Evolutionary conservation across 2,329 filamentous ascomycete species (phyloP).

Genomic region (Diplodia scrobiculata): DNA sequence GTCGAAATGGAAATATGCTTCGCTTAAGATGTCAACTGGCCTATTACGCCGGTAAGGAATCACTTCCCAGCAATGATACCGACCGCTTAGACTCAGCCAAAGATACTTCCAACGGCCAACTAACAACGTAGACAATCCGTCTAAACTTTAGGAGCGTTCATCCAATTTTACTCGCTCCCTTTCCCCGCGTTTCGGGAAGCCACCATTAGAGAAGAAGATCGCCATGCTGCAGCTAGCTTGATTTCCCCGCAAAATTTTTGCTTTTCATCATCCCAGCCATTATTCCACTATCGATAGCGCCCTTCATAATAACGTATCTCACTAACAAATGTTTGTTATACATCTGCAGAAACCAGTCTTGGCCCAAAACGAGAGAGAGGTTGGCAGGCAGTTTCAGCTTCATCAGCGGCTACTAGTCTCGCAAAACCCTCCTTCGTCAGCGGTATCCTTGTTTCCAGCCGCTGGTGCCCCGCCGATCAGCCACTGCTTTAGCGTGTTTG

Average conservation of each 20-base stretch:
- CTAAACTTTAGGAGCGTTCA: not conserved
- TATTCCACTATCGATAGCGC: not conserved
- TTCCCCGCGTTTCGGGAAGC: conserved; percentile 1
- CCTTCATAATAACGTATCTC: not conserved
- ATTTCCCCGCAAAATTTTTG: not conserved
- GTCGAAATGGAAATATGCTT: no score
- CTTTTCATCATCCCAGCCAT: not conserved
- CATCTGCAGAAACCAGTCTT: no score
- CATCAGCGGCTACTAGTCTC: not conserved
- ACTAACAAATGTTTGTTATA: not conserved
- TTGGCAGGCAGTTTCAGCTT: not conserved
- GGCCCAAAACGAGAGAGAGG: not conserved
- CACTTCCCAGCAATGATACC: no score
- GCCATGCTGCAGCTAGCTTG: not conserved
- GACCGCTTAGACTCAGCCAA: not conserved
- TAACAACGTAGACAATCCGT: not conserved
- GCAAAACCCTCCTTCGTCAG: not conserved
- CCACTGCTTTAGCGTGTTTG: not conserved
- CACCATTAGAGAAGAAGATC: not conserved
- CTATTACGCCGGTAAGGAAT: conserved; percentile 32
- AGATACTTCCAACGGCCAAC: not conserved
- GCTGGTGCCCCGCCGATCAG: not conserved
- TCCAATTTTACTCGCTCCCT: no score
- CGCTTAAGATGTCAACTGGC: not conserved
- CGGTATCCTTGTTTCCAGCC: not conserved